Conservation (phyloP, 1,139 yeast species). For the Candida sojae region DNA sequence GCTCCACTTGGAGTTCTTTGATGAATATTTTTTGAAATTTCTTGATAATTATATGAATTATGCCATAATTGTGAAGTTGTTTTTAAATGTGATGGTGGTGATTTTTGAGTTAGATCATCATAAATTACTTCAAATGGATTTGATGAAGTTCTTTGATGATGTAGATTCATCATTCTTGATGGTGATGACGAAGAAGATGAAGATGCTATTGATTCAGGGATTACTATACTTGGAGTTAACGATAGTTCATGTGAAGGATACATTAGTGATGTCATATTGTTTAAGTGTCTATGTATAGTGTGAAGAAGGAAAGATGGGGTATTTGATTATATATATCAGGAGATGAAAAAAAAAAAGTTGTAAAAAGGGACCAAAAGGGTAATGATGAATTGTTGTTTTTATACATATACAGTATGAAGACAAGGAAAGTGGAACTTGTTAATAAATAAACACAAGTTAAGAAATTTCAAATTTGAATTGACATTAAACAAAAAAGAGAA, state of each 20-base stretch:
- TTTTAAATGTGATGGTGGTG: not conserved
- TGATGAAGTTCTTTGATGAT: conserved; percentile 16
- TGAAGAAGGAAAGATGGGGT: not conserved
- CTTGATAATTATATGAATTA: conserved; percentile 7
- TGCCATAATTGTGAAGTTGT: conserved; percentile 10
- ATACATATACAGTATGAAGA: too few relatives aligned
- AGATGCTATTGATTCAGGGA: not conserved
- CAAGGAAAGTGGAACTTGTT: too few relatives aligned
- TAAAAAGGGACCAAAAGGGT: too few relatives aligned
- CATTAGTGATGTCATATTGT: not conserved
- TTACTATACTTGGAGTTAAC: not conserved
- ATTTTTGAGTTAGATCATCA: conserved; percentile 4
- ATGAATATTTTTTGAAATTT: conserved; percentile 9
- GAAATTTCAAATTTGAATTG: too few relatives aligned
- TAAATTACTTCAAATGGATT: conserved; percentile 26
- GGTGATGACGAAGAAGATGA: not conserved
- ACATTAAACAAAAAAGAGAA: too few relatives aligned
- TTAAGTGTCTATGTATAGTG: not conserved
- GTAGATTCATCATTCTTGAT: not conserved
- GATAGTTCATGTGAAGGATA: not conserved
- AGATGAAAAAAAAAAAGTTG: too few relatives aligned
- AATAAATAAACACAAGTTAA: too few relatives aligned
- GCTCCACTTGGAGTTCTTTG: conserved; percentile 2
- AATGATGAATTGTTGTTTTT: too few relatives aligned
- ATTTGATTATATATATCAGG: too few relatives aligned